phyloP scores from a whole-genome alignment of 257 asterid genomes.

The Hygrophila difformis region DNA sequence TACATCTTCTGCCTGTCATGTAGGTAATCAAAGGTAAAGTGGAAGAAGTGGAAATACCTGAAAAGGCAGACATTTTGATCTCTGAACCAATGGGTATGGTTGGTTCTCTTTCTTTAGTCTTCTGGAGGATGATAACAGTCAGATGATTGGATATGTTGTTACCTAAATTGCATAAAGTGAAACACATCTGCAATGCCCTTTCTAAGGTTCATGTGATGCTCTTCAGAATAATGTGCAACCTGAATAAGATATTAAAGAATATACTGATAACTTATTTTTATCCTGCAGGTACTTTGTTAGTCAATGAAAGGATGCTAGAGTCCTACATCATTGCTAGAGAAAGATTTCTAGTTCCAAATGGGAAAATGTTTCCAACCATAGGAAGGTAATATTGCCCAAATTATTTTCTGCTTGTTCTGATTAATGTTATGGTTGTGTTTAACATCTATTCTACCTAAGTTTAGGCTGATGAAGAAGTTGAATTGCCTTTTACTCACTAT shows the following conservation, averaged over 20 bases:
- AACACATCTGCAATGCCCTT: neutral
- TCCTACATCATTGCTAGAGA: conserved; percentile 97
- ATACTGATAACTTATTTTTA: conserved; percentile 12
- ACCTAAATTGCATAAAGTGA: neutral
- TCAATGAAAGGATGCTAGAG: conserved; percentile 98
- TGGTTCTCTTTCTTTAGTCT: neutral
- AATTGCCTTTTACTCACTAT: too few species aligned
- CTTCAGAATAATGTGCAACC: neutral
- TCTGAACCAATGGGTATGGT: conserved; percentile 98
- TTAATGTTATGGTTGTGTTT: neutral
- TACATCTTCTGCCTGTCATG: conserved; percentile 14
- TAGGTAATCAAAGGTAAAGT: conserved; percentile 96
- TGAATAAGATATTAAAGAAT: conserved; percentile 16
- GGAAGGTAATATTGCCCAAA: conserved; percentile 57
- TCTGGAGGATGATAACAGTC: conserved; percentile 1
- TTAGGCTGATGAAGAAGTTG: too few species aligned
- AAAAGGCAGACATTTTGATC: conserved; percentile 89
- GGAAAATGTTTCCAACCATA: conserved; percentile 88
- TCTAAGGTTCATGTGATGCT: conserved; percentile 1
- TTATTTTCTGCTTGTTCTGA: conserved; percentile 1
- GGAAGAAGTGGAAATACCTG: conserved; percentile 90
- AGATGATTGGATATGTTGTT: conserved; percentile 11
- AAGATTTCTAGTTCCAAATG: conserved; percentile 83
- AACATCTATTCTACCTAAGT: too few species aligned
- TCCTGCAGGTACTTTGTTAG: conserved; percentile 82